Evolutionary conservation across 495 filamentous ascomycete species (phyloP), one percentile per base, ranked within the genome.

Genomic region (Margaritispora aquatica): DNA sequence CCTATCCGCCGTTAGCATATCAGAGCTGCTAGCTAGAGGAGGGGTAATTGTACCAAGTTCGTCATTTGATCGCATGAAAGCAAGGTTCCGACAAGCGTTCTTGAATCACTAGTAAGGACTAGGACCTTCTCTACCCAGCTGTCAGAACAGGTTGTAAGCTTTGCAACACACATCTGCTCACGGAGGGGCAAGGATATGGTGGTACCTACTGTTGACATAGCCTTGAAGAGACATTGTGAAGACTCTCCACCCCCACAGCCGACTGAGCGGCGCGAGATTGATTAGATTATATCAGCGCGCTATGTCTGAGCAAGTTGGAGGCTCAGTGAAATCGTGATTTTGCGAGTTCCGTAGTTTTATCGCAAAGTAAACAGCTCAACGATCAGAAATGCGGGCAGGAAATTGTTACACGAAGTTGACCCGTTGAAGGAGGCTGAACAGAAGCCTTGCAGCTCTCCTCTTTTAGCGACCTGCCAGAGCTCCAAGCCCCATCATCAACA

Each of bases 91-190:
- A 88, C 83, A 38, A 97, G 78, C 17, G 86, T 95, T 64, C 94
- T 89, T 54, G 93, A 94, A 73, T 97, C 95, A 60, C 88, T 87
- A 47, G 94, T 98, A 65, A 98, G 77, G 66, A 98, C 85, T 51
- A 90, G 80, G 53, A 98, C 90, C 70, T 88, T 93, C 70, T 96
- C 94, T 97, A 69, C 46, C 52, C 19, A 20, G 57, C 62, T 66
- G 63, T 70, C 60, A 73, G 73, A 68, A 70, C 66, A 23, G 58
- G 65, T 51, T 66, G 64, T 66, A 66, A 69, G 66, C 66, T 60
- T 65, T 65, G 62, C 51, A 49, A 49, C 26, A 13, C 9, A 21
- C 19, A 26, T 24, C n/a, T 51, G 48, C 17, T 8, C 17, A n/a
- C 17, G 20, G 44, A 49, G 49, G 41, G 54, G 29, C 19, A 54